A percentile compares a stretch with the other conserved stretches of the same genome.
Conservation (phyloP, 208 protist genomes). For the Zelonia costaricensis region DNA sequence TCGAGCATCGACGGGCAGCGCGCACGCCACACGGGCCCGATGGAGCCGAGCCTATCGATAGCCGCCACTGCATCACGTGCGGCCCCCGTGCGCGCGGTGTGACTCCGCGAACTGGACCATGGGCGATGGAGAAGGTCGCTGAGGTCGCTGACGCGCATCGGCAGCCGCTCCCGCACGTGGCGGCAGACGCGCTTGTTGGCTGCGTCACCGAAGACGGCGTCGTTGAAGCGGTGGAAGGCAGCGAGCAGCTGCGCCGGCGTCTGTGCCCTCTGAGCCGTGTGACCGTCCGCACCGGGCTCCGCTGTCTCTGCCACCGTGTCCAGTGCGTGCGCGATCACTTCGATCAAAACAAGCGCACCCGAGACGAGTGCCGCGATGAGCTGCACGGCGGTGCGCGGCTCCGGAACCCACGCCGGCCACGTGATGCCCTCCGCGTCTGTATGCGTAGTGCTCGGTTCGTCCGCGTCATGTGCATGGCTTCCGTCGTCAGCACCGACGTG, state of each 20-base stretch:
- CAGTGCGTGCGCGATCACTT: slow-evolving; percentile 24
- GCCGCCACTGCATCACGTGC: background rate
- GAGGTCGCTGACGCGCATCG: slow-evolving; percentile 10
- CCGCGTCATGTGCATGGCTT: no score
- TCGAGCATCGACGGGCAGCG: slow-evolving; percentile 35
- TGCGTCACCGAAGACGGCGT: slow-evolving; percentile 17
- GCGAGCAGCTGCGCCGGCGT: background rate
- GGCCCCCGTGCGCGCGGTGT: background rate
- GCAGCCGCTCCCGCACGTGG: slow-evolving; percentile 22
- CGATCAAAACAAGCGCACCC: slow-evolving; percentile 28
- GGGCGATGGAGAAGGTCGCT: slow-evolving; percentile 15
- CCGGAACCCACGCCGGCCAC: slow-evolving; percentile 44
- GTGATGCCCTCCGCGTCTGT: slow-evolving; percentile 2
- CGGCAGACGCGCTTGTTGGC: slow-evolving; percentile 18
- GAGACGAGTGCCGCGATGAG: slow-evolving; percentile 30
- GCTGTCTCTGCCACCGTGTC: background rate
- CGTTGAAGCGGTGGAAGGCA: slow-evolving; percentile 12
- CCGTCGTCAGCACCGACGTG: no score
- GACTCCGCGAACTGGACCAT: background rate
- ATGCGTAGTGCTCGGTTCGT: no score
- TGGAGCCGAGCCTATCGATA: no score
- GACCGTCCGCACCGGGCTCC: background rate
- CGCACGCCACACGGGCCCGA: background rate
- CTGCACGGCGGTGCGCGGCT: slow-evolving; percentile 2
- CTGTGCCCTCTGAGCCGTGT: background rate